Evolutionary conservation across 805 yeast genomes (phyloP), one percentile per base, ranked within the genome.

Genomic region (Candida oleophila): DNA sequence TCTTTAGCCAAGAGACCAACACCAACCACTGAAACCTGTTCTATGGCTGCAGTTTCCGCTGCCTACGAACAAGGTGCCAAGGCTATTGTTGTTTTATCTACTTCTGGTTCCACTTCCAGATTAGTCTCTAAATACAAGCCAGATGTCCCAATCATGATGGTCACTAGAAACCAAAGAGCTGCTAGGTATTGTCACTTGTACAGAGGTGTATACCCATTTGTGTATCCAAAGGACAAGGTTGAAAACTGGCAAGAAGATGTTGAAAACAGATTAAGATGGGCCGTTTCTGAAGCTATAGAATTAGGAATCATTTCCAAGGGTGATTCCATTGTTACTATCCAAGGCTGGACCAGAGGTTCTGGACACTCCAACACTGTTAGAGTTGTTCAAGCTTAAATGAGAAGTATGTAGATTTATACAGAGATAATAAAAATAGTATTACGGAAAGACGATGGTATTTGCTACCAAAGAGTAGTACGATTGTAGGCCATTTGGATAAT

Each of bases 341-440:
- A 94, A 81, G 99, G 99, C 71, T 94, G 96, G 92, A 88, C 96
- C 66, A 87, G 92, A 71, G 98, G 98, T 77, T 80, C 89, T 57
- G 99, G 99, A 68, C 97, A 94, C 85, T 89, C 99, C 66, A 94
- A 94, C 87, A 94, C 99, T 55, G 81, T 94, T 73, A 92, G 98
- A 81, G 83, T 92, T 64, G 78, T 89, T 61, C 80, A 81, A 68
- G 92, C 89, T 67, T 85, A 76, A 69, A 38, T 46, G 5, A 34
- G 19, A 15, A 34, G 7, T 16, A 34, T 8, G 19, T n/a, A 16
- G 19, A n/a, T n/a, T 8, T 34, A 34, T 34, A 15, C 37, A 15
- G 16, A n/a, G 19, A 34, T 36, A 36, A 36, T 15, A 19, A 8
- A 18, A 11, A 33, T 4, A 33, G 16, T 8, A 33, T 8, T 33